Conservation (phyloP, 805 yeast species). For the Starmerella stigmatis region DNA sequence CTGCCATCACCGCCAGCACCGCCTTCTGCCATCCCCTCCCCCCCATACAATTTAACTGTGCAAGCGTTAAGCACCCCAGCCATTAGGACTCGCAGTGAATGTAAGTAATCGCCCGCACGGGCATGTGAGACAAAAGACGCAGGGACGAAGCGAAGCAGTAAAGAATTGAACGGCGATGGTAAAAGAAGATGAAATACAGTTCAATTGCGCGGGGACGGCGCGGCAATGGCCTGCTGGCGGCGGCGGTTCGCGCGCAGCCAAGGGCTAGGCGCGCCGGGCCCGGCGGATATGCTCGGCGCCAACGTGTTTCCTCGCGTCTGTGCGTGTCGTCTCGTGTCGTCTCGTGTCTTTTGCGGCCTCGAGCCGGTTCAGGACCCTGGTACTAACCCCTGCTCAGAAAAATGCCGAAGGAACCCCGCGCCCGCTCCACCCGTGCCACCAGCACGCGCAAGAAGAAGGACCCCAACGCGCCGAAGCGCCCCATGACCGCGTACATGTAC, state of each 20-base stretch:
- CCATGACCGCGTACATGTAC: conserved; percentile 96
- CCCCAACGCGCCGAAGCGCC: conserved; percentile 97
- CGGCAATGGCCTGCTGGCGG: background rate
- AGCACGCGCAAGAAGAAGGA: conserved; percentile 28
- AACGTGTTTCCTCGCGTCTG: background rate
- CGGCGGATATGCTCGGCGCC: background rate
- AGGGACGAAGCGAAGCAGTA: background rate
- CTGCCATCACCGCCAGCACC: conserved; percentile 2
- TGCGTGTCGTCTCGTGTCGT: background rate
- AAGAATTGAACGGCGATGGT: background rate
- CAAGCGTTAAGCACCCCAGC: conserved; percentile 11
- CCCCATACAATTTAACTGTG: conserved; percentile 7
- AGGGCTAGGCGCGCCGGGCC: conserved; percentile 1
- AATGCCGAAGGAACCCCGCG: conserved; percentile 25
- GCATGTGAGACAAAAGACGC: conserved; percentile 2
- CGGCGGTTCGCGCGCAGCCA: background rate
- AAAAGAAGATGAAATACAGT: background rate
- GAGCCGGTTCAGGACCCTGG: background rate
- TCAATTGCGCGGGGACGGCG: background rate
- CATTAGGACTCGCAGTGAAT: conserved; percentile 4
- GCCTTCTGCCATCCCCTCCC: background rate
- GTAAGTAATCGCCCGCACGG: conserved; percentile 6
- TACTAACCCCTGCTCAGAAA: conserved; percentile 14
- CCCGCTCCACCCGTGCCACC: conserved; percentile 19
- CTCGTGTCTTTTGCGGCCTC: background rate